Evolutionary conservation across 1,139 yeast genomes (phyloP).

Genomic region (Pichia sp.): DNA sequence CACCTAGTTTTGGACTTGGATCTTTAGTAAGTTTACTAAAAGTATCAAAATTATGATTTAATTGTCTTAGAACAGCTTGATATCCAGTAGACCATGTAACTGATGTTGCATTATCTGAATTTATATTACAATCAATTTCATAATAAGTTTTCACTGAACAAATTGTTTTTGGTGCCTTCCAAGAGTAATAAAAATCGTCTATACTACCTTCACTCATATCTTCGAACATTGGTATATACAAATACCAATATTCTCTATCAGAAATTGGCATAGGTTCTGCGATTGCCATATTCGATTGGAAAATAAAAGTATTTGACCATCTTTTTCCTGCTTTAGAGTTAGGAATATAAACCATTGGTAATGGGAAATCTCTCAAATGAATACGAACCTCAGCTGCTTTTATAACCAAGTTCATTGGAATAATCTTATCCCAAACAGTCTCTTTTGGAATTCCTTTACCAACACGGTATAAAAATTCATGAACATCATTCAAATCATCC

Average conservation of each 20-base stretch:
- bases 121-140: constrained; percentile 49
- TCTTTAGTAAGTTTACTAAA: constrained; percentile 80
- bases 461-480: constrained; percentile 56
- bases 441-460: constrained; percentile 83
- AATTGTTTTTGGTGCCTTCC: constrained; percentile 70
- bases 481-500: constrained; percentile 38
- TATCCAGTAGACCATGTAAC: constrained; percentile 77
- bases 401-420: constrained; percentile 55
- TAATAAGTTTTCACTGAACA: constrained; percentile 71
- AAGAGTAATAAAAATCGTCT: constrained; percentile 43
- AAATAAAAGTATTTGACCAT: constrained; percentile 18
- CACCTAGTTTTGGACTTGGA: constrained; percentile 78
- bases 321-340: constrained; percentile 30
- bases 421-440: constrained; percentile 57
- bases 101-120: constrained; percentile 55
- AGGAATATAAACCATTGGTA: constrained; percentile 43
- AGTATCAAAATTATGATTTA: constrained; percentile 73
- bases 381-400: constrained; percentile 47
- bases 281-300: constrained; percentile 45
- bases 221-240: constrained; percentile 56
- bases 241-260: constrained; percentile 31
- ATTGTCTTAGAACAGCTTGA: constrained; percentile 81
- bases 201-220: constrained; percentile 28
- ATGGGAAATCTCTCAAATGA: constrained; percentile 65
- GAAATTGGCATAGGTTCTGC: constrained; percentile 37